A percentile compares a stretch with the other conserved stretches of the same genome.
phyloP scores from a whole-genome alignment of 2,329 filamentous ascomycete genomes.

The Fusarium buharicum region DNA sequence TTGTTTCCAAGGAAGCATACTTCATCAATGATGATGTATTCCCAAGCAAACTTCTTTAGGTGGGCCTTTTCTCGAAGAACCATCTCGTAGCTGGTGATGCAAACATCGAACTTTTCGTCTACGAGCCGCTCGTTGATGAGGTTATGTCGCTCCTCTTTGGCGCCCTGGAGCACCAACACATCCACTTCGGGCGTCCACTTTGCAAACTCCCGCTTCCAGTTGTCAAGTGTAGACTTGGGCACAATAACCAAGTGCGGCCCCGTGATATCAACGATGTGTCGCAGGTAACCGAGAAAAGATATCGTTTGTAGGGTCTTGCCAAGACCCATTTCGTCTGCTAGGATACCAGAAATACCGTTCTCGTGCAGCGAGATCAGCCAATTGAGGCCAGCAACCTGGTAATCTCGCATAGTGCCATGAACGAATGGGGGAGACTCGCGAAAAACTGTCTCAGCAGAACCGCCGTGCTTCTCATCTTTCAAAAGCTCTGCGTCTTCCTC shows the following conservation, averaged over 20 bases:
- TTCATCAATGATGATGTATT: conserved; percentile 99
- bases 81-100: conserved; percentile 99
- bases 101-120: conserved; percentile 96
- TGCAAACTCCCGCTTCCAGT: conserved; percentile 95
- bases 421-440: conserved; percentile 93
- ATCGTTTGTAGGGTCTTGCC: conserved; percentile 99
- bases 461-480: conserved; percentile 89
- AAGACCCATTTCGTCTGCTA: conserved; percentile 98
- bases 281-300: conserved; percentile 92
- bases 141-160: conserved; percentile 89
- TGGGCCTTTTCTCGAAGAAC: conserved; percentile 94
- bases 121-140: conserved; percentile 92
- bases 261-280: conserved; percentile 87
- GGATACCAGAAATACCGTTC: conserved; percentile 97
- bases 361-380: conserved; percentile 98
- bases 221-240: conserved; percentile 96
- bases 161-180: conserved; percentile 91
- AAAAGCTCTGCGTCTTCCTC: conserved; percentile 93
- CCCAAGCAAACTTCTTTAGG: conserved; percentile 97
- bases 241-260: conserved; percentile 93
- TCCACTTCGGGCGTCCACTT: conserved; percentile 97
- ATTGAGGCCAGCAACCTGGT: conserved; percentile 94
- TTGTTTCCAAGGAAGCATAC: conserved; percentile 38
- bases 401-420: conserved; percentile 91
- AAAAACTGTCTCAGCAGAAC: conserved; percentile 88